Conservation (phyloP, 2,329 filamentous ascomycete species). For the Emmonsiellopsis sp. region DNA sequence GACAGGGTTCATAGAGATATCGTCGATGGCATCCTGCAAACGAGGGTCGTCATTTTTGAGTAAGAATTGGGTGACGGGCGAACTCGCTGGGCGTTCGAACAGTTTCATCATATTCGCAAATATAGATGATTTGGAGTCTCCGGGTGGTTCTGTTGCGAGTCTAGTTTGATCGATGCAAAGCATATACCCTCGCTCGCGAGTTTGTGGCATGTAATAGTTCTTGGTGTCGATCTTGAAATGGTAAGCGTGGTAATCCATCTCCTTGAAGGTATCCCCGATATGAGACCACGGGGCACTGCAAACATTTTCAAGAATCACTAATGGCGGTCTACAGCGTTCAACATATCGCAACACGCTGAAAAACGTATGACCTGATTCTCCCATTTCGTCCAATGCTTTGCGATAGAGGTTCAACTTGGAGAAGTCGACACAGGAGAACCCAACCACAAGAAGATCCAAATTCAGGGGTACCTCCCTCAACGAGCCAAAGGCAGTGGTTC, state of each 20-base stretch:
- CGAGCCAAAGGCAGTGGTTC: constrained; percentile 59
- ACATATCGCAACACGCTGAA: constrained; percentile 52
- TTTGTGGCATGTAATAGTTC: constrained; percentile 65
- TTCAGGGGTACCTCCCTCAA: constrained; percentile 46
- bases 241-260: constrained; percentile 48
- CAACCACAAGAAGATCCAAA: constrained; percentile 60
- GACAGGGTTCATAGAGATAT: constrained; percentile 29
- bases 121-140: constrained; percentile 18
- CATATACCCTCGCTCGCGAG: constrained; percentile 52
- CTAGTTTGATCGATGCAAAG: constrained; percentile 42
- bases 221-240: constrained; percentile 56
- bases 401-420: constrained; percentile 54
- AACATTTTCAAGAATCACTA: constrained; percentile 69
- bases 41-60: constrained; percentile 46
- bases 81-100: constrained; percentile 51
- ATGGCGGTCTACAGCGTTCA: constrained; percentile 45
- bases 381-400: constrained; percentile 45
- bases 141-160: constrained; percentile 13
- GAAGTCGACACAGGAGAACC: constrained; percentile 69
- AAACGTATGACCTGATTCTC: constrained; percentile 60
- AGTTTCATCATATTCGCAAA: constrained; percentile 41
- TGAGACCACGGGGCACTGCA: constrained; percentile 49
- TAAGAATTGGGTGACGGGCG: constrained; percentile 54
- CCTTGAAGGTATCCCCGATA: constrained; percentile 38
- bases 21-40: constrained; percentile 43